Evolutionary conservation across 441 rosid species (phyloP), one percentile per base, ranked within the genome.

Genomic region (Adansonia rubrostipa): DNA sequence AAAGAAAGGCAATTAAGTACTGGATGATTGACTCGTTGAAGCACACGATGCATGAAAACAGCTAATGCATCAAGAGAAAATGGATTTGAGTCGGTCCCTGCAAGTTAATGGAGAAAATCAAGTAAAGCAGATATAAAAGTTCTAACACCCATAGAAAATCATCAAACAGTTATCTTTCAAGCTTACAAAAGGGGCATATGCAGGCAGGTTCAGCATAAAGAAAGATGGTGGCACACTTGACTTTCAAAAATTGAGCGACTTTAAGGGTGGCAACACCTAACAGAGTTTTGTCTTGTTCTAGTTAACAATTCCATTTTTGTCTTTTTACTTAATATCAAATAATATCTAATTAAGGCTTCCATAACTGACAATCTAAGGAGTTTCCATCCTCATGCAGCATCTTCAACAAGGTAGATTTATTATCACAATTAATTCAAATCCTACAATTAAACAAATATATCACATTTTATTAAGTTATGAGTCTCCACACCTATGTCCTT

Each of bases 31-130:
- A 80, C 91, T 80, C 99, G 89, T 74, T 91, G 94, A 79, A 94
- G 96, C 82, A 94, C 98, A 85, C 98, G 97, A 74, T 85, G 89
- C 77, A 93, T 86, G 82, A 96, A 94, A 83, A 93, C 92, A 80
- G 98, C 94, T 58, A 94, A 87, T 72, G 98, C 98, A 83, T 96
- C 99, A 22, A 94, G 95, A 67, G 96, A 88, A 85, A 89, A 94
- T 68, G 99, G 98, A 84, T 96, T 96, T 79, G 89, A 88, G 73
- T 89, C 90, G 7, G 94, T 87, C 77, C 99, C 98, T 96, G 89
- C 72, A 87, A 57, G 69, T 70, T 76, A 53, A 78, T 58, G 24
- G 71, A 75, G 68, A 57, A 71, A 69, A 53, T 78, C 65, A 42
- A 15, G 5, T 22, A 68, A 15, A 42, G 11, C 50, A 50, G 47